Base-by-base conservation (phyloP, 2,329 filamentous ascomycete genomes). In the Lomentospora prolificans region DNA sequence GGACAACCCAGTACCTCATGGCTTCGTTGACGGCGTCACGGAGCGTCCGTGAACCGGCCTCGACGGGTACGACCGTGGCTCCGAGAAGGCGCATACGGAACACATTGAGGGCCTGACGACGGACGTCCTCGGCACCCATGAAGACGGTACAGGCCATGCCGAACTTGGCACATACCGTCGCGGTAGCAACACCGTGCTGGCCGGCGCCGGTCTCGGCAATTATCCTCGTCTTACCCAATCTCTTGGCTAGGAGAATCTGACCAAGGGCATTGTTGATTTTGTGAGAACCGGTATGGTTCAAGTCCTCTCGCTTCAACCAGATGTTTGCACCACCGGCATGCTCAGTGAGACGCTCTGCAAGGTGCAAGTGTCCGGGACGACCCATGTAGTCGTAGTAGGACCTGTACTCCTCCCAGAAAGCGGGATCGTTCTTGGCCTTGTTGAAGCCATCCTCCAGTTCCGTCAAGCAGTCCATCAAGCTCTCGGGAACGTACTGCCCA, bases 201-300 rank as follows among this genome's bases (percentile, higher is more conserved):
- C 94, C 94, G 55, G 94, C 94, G 62, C 94, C 94, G 14, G 94
- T 99, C 75, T 99, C 94, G 51, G 94, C 94, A 63, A 99, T 99
- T 64, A 99, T 97, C 69, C 90, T 87, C 4, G 86, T 96, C 81
- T 99, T 99, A 53, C 94, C 94, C 51, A 99, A 74, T 59, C 90
- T 80, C 63, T 81, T 81, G 1, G 94, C 94, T 39, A 99, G 75
- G 12, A 99, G 80, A 51, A 96, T 84, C 71, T 99, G 94, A 2
- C 94, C 94, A 7, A 99, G 77, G 0, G 94, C 94, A 65, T 99
- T 99, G 78, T 99, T 99, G 78, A 99, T 97, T 81, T 99, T 99
- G 79, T 99, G 94, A 60, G 89, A 95, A 62, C 94, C 94, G 7
- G 94, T 97, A 70, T 99, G 94, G 73, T 97, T 97, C 57, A 97